Percentiles rank a stretch among this genome's conserved stretches.
phyloP scores from a whole-genome alignment of 2,329 filamentous ascomycete species.

The Pseudocercospora crystallina region DNA sequence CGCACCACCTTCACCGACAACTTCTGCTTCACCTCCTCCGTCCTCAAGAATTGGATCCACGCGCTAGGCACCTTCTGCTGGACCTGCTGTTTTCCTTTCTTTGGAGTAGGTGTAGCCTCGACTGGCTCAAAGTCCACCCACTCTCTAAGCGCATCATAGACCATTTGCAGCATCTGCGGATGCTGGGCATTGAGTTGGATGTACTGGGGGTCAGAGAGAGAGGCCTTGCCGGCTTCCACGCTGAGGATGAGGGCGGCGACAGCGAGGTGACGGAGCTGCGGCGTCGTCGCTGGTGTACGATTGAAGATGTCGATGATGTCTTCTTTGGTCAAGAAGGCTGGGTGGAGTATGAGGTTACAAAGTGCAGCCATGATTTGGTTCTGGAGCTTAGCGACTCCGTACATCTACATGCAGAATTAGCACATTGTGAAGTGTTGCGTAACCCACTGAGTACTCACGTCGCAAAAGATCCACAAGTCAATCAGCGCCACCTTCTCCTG shows the following conservation, averaged over 20 bases:
- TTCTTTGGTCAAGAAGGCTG: not conserved
- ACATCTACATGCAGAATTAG: not conserved
- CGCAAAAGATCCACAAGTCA: slow-evolving; percentile 3
- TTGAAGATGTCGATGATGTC: not conserved
- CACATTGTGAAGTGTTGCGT: too few relatives aligned
- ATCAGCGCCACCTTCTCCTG: not conserved
- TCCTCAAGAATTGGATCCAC: not conserved
- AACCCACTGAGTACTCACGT: not conserved
- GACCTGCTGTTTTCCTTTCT: not conserved
- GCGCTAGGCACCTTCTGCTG: not conserved
- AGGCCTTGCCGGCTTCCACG: not conserved
- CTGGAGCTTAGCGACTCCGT: slow-evolving; percentile 2
- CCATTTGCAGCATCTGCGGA: not conserved
- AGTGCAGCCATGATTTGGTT: slow-evolving; percentile 1
- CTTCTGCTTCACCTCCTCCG: not conserved
- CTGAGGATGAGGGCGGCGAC: not conserved
- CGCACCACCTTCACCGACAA: not conserved
- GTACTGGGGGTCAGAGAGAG: not conserved
- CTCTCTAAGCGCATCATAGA: not conserved
- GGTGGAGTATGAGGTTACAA: not conserved
- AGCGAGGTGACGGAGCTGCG: not conserved
- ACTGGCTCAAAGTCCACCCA: not conserved
- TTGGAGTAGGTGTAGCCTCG: not conserved
- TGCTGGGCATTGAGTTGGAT: not conserved
- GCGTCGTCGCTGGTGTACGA: not conserved